Evolutionary conservation across 1,284 basidiomycete species (phyloP), one percentile per base, ranked within the genome.

Genomic region (Meira nashicola): DNA sequence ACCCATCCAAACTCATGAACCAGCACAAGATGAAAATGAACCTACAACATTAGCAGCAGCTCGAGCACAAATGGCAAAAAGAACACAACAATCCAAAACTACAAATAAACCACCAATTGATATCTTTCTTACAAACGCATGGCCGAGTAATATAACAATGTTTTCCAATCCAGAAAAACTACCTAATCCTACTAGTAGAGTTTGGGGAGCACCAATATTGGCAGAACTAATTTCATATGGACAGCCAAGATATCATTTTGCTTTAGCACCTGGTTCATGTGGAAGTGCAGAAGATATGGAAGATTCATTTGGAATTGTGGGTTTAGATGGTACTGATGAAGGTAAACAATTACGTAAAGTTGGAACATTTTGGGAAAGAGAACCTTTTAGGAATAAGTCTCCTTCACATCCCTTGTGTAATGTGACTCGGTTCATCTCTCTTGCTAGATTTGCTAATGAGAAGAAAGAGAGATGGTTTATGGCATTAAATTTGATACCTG

Each of bases 381-480:
- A 64, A 37, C 76, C 76, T 10, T 78, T 74, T 59, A 19, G 52
- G 14, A 73, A 69, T 37, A 58, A 63, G 23, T 56, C 67, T 0
- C n/a, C 46, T 23, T 21, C 12, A 14, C 37, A 58, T 49, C 28
- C 49, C 15, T 47, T 23, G 11, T 25, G 44, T 50, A 14, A 11
- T 39, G 17, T 43, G 14, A 77, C 76, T 7, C 53, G 76, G 0
- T 78, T 78, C 37, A 61, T 76, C 19, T 65, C 62, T 10, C 55
- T 78, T 1, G 76, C 76, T 4, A 46, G 49, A 17, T 70, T 76
- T 25, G 69, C 61, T 2, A 78, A 78, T 46, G 54, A 58, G 9
- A 56, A 62, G n/a, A 77, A 74, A 57, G 56, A 38, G 28, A 57
- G 71, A 15, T 78, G 76, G 76, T 78, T 78, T 47, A 52, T 74